Evolutionary conservation across 78 protist species (phyloP).

Genomic region (Planoprotostelium fungivorum): DNA sequence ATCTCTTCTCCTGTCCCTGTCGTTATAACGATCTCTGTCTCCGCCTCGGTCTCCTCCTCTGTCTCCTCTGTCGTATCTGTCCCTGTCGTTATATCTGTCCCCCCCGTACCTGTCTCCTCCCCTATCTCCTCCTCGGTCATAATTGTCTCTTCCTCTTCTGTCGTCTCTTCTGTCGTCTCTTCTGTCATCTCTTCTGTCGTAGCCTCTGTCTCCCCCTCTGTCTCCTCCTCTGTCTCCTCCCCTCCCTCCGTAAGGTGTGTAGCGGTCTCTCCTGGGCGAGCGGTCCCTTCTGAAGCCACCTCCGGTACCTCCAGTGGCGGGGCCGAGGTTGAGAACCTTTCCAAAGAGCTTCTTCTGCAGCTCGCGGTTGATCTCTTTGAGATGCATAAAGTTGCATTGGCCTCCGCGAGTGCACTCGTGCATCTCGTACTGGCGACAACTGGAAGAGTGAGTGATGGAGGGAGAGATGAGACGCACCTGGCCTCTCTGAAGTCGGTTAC

Average conservation of each 20-base stretch:
- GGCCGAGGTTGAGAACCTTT: constrained; percentile 10
- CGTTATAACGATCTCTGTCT: background rate
- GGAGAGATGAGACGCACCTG: constrained; percentile 17
- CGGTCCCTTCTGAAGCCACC: background rate
- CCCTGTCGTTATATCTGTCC: constrained; percentile 10
- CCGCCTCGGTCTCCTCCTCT: constrained; percentile 18
- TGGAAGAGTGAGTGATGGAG: background rate
- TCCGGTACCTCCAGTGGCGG: background rate
- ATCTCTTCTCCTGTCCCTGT: background rate
- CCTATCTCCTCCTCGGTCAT: constrained; percentile 11
- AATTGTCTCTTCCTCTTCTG: constrained; percentile 1
- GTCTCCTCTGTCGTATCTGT: background rate
- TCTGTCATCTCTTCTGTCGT: constrained; percentile 13
- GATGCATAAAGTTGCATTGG: constrained; percentile 97
- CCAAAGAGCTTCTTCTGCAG: constrained; percentile 54
- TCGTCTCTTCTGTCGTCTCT: constrained; percentile 14
- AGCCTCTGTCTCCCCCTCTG: constrained; percentile 19
- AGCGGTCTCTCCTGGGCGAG: constrained; percentile 3
- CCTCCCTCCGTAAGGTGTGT: constrained; percentile 4
- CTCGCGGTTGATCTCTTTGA: constrained; percentile 53
- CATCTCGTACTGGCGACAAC: constrained; percentile 93
- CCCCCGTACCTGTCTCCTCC: background rate
- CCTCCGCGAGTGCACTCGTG: constrained; percentile 92
- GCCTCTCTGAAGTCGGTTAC: constrained; percentile 98
- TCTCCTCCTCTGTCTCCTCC: constrained; percentile 16